These are phyloP conservation scores for Fraxinus angustifolia DNA, from an alignment of 305 asterid species.

Conservation along the genomic window DNA sequence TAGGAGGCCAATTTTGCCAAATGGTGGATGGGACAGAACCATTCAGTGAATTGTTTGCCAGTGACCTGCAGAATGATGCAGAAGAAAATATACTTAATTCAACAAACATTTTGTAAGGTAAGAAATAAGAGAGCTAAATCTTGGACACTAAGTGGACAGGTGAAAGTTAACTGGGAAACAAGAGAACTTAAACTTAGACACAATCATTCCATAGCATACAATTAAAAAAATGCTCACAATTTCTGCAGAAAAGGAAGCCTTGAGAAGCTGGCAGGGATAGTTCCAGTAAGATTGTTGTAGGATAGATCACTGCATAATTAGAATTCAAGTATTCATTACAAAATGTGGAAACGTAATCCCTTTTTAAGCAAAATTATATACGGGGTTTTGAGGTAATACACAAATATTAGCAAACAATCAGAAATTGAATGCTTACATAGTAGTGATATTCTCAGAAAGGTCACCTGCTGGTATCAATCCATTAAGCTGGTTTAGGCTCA, in stretches of 20 bases:
- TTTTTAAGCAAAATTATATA: not conserved
- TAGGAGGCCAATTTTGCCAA: slow-evolving; percentile 70
- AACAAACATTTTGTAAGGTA: not conserved
- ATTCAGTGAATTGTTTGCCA: slow-evolving; percentile 64
- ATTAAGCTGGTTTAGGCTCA: slow-evolving; percentile 78
- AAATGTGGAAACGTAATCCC: not conserved
- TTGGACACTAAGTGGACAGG: not conserved
- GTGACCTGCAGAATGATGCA: slow-evolving; percentile 54
- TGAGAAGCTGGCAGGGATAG: slow-evolving; percentile 73
- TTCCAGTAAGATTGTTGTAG: slow-evolving; percentile 69
- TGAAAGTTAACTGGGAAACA: not conserved
- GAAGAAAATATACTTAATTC: slow-evolving; percentile 9
- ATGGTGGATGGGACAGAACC: slow-evolving; percentile 83
- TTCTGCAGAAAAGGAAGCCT: slow-evolving; percentile 71
- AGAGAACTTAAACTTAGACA: not conserved
- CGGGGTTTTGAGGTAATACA: not conserved
- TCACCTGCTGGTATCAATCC: slow-evolving; percentile 69
- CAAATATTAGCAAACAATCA: slow-evolving; percentile 5
- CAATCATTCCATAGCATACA: slow-evolving; percentile 11
- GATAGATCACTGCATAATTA: slow-evolving; percentile 68
- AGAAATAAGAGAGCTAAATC: not conserved
- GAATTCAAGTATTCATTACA: slow-evolving; percentile 12
- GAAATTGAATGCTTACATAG: slow-evolving; percentile 59
- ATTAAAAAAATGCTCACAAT: slow-evolving; percentile 54
- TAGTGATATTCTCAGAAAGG: slow-evolving; percentile 68